A percentile compares a stretch with the other conserved stretches of the same genome.
Conservation (phyloP, 768 basidiomycete species). For the Lactarius sp. region DNA sequence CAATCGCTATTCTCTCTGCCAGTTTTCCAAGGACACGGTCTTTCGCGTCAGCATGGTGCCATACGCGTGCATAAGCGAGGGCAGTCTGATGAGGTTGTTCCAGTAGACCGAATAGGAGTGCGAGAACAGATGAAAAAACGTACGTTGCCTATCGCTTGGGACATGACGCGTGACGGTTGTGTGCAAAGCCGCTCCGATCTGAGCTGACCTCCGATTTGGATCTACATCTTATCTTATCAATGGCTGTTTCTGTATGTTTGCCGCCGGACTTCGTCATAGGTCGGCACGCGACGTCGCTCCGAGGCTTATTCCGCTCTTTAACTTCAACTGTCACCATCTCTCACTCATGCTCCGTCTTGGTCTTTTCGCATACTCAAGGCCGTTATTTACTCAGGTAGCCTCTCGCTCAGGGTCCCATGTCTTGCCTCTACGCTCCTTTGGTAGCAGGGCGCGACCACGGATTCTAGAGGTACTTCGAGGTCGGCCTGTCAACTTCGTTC, state of each 20-base stretch:
- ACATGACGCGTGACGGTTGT: constrained; percentile 43
- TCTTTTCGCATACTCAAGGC: constrained; percentile 27
- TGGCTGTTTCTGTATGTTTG: too few species aligned
- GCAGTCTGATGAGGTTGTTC: constrained; percentile 58
- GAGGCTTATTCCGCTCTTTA: constrained; percentile 9
- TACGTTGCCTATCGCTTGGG: constrained; percentile 79
- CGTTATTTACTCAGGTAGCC: constrained; percentile 26
- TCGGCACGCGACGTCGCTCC: neutral
- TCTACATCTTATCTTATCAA: constrained; percentile 20
- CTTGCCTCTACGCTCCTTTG: constrained; percentile 29
- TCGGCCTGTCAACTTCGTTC: constrained; percentile 28
- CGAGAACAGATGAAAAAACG: constrained; percentile 31
- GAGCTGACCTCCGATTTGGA: neutral
- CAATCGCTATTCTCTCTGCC: constrained; percentile 88
- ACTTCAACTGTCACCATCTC: constrained; percentile 6
- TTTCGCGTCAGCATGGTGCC: constrained; percentile 92
- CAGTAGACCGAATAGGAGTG: neutral
- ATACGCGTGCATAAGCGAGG: constrained; percentile 89
- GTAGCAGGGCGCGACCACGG: constrained; percentile 33
- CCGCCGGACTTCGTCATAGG: constrained; percentile 5
- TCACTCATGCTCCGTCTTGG: constrained; percentile 30
- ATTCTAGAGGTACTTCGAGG: constrained; percentile 33
- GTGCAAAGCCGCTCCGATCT: neutral
- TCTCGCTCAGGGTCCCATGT: constrained; percentile 26
- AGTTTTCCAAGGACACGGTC: constrained; percentile 92